Percentiles rank a stretch among this genome's conserved stretches.
phyloP scores from a whole-genome alignment of 2,329 filamentous ascomycete species.

The Nigrospora oryzae region DNA sequence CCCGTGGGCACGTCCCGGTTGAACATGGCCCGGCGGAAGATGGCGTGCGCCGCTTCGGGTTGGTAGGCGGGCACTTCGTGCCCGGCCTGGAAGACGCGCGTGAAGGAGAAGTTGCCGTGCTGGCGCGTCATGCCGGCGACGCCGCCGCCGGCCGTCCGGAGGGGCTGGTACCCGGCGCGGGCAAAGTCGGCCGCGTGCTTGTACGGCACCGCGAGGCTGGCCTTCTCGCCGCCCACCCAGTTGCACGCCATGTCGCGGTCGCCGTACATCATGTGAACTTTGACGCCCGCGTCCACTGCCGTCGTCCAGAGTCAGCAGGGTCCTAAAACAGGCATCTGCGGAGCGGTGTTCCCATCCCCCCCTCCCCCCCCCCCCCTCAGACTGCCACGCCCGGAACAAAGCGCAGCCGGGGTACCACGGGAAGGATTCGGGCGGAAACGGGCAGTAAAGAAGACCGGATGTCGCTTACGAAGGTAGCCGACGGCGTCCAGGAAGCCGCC shows the following conservation, averaged over 20 bases:
- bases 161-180: conserved; percentile 54
- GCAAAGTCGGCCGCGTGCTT: conserved; percentile 31
- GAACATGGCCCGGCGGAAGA: conserved; percentile 44
- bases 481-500: conserved; percentile 33
- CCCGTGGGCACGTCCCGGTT: conserved; percentile 42
- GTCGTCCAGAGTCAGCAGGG: too few species aligned
- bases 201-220: conserved; percentile 39
- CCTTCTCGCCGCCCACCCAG: conserved; percentile 47
- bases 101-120: conserved; percentile 57
- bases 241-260: conserved; percentile 50
- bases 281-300: conserved; percentile 48
- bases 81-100: conserved; percentile 48
- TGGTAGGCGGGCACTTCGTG: conserved; percentile 47
- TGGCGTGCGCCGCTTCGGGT: conserved; percentile 36
- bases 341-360: too few species aligned
- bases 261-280: conserved; percentile 48
- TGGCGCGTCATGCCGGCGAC: conserved; percentile 62
- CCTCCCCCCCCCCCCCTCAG: too few species aligned
- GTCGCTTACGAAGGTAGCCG: conserved; percentile 40
- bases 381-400: too few species aligned
- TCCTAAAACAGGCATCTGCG: too few species aligned
- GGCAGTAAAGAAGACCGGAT: too few species aligned
- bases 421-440: too few species aligned
- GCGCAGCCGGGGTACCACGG: too few species aligned
- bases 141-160: conserved; percentile 52